Evolutionary conservation across 2,329 filamentous ascomycete genomes (phyloP).

Genomic region (Fusarium sp.): DNA sequence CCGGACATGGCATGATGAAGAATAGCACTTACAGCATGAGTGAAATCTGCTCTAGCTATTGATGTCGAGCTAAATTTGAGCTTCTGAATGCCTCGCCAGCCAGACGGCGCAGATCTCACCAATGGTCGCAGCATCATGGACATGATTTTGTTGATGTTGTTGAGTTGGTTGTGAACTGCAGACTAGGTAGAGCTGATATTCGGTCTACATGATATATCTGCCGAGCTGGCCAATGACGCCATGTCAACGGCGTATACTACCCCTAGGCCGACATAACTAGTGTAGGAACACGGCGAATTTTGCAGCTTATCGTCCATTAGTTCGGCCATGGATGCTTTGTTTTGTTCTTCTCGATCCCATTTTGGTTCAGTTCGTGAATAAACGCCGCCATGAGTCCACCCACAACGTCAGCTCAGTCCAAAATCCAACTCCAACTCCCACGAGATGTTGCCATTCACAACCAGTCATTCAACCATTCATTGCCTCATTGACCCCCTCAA

Average conservation of each 20-base stretch:
- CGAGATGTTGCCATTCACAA: background rate
- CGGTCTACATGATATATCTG: constrained; percentile 4
- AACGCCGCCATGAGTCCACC: background rate
- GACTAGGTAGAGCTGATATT: background rate
- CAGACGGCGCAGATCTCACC: background rate
- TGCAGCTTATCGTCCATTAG: background rate
- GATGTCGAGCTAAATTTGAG: constrained; percentile 53
- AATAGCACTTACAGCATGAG: constrained; percentile 55
- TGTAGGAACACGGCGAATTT: background rate
- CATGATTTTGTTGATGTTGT: constrained; percentile 1
- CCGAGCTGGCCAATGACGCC: constrained; percentile 16
- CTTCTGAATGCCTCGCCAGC: constrained; percentile 17
- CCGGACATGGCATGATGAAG: constrained; percentile 14
- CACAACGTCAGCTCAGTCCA: background rate
- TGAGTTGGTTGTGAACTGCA: constrained; percentile 2
- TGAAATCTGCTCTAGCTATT: constrained; percentile 55
- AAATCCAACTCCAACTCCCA: background rate
- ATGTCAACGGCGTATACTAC: background rate
- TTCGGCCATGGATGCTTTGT: background rate
- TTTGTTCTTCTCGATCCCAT: background rate
- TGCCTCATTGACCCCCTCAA: background rate
- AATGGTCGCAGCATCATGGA: constrained; percentile 31
- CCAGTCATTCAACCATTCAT: background rate
- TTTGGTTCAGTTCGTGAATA: background rate
- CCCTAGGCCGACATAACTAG: background rate